These are phyloP conservation scores for Kodamaea sp. DNA, from an alignment of 1,139 yeast species.

Conservation along the genomic window DNA sequence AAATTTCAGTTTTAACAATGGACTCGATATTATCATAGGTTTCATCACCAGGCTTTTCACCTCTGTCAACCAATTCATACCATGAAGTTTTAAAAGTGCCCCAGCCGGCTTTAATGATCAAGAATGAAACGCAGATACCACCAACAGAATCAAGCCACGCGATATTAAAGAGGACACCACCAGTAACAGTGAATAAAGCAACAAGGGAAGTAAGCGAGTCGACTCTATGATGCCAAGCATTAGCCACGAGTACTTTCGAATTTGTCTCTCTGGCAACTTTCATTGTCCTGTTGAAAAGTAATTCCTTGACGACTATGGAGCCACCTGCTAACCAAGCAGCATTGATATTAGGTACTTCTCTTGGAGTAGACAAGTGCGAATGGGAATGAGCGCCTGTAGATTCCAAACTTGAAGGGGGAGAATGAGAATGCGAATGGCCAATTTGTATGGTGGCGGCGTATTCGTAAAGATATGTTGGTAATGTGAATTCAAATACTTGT, in stretches of 20 bases:
- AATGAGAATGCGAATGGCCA: constrained; percentile 53
- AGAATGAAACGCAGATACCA: constrained; percentile 76
- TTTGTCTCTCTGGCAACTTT: constrained; percentile 71
- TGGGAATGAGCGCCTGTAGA: constrained; percentile 13
- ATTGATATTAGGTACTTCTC: constrained; percentile 64
- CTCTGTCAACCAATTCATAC: constrained; percentile 69
- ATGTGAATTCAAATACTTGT: constrained; percentile 62
- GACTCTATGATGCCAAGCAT: constrained; percentile 99
- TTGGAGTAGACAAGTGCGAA: constrained; percentile 10
- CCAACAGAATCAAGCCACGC: constrained; percentile 91
- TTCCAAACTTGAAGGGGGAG: constrained; percentile 9
- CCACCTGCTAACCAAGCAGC: constrained; percentile 97
- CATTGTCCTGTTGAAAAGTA: constrained; percentile 79
- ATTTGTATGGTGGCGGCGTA: constrained; percentile 44
- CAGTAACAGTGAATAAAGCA: constrained; percentile 82
- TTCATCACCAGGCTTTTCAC: constrained; percentile 32
- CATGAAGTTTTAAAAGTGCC: constrained; percentile 67
- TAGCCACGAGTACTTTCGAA: constrained; percentile 88
- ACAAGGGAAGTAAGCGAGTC: constrained; percentile 90
- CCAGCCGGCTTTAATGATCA: constrained; percentile 83
- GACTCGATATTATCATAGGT: constrained; percentile 25
- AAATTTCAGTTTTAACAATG: constrained; percentile 22
- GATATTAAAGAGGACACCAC: constrained; percentile 73
- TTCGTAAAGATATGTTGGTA: constrained; percentile 52
- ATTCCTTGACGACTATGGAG: constrained; percentile 80